Conservation (phyloP, 1,284 basidiomycete species). For the Cutaneotrichosporon cavernicola region DNA sequence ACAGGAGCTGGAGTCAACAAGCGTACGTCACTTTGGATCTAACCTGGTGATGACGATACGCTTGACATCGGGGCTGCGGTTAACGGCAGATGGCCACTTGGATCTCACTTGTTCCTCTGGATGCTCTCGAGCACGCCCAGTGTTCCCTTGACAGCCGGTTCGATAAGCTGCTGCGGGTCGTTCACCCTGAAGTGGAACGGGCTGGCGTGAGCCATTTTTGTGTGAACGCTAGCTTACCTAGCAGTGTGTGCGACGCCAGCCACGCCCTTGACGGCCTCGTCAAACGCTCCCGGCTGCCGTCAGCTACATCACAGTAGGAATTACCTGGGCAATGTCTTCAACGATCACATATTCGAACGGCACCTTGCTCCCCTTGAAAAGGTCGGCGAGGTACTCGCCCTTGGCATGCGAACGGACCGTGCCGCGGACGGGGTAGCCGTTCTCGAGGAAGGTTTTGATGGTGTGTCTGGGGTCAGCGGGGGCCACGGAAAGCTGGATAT, state of each 20-base stretch:
- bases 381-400: slow-evolving; percentile 57
- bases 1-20: slow-evolving; percentile 55
- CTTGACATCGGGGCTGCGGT: slow-evolving; percentile 56
- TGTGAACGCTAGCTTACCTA: slow-evolving; percentile 11
- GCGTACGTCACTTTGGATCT: background rate
- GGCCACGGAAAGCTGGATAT: background rate
- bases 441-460: slow-evolving; percentile 37
- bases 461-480: slow-evolving; percentile 33
- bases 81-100: background rate
- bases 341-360: slow-evolving; percentile 59
- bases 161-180: slow-evolving; percentile 58
- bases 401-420: slow-evolving; percentile 61
- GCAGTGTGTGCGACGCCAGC: slow-evolving; percentile 55
- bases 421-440: slow-evolving; percentile 57
- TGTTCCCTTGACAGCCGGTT: slow-evolving; percentile 66
- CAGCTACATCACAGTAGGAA: background rate
- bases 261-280: slow-evolving; percentile 67
- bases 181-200: slow-evolving; percentile 29
- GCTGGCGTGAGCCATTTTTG: slow-evolving; percentile 1
- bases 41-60: slow-evolving; percentile 64
- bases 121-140: slow-evolving; percentile 61
- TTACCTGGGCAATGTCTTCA: slow-evolving; percentile 60
- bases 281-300: slow-evolving; percentile 63
- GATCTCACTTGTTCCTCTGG: slow-evolving; percentile 57
- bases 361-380: slow-evolving; percentile 56